Conservation (phyloP, 345 rosid genomes). For the Populus nigra region DNA sequence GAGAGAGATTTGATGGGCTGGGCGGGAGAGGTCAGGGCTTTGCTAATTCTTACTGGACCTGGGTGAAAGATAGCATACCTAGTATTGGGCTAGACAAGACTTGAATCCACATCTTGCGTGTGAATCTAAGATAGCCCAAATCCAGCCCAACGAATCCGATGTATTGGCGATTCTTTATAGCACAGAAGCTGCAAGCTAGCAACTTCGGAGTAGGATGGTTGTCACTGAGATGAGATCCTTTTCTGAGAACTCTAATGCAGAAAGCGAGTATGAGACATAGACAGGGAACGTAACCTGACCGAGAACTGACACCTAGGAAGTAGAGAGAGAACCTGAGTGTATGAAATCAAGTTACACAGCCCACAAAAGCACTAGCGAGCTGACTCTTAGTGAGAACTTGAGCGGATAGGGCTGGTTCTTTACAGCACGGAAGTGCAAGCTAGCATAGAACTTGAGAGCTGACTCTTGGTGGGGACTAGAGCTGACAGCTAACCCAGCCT, state of each 20-base stretch:
- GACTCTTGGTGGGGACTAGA: background rate
- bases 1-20: background rate
- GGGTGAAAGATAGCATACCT: background rate
- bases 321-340: background rate
- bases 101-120: background rate
- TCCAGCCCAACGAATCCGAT: background rate
- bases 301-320: background rate
- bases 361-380: background rate
- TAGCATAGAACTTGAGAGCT: background rate
- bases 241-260: background rate
- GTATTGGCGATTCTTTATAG: background rate
- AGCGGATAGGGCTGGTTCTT: background rate
- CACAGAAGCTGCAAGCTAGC: background rate
- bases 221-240: background rate
- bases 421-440: background rate
- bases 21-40: background rate
- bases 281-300: background rate
- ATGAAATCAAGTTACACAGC: background rate
- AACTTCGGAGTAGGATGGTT: background rate
- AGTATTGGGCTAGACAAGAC: background rate
- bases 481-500: background rate
- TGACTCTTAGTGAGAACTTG: background rate
- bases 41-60: background rate
- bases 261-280: background rate
- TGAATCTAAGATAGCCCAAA: background rate